Conservation (phyloP, 1,139 yeast genomes). For the Petasospora fabianii region DNA sequence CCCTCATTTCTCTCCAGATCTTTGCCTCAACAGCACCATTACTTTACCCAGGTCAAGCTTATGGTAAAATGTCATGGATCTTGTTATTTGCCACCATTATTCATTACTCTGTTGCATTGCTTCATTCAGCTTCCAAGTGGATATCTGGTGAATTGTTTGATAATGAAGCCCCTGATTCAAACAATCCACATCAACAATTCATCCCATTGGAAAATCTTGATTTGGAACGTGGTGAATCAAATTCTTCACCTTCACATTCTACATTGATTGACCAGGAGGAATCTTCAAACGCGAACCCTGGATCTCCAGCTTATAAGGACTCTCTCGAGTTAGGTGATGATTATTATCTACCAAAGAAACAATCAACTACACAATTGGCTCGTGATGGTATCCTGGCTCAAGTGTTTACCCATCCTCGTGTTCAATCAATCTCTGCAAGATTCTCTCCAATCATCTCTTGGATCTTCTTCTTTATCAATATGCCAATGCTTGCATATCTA, state of each 20-base stretch:
- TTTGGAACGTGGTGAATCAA: slow-evolving; percentile 18
- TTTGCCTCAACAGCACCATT: slow-evolving; percentile 60
- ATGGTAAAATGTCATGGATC: slow-evolving; percentile 61
- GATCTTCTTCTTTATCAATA: slow-evolving; percentile 53
- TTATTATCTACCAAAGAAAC: slow-evolving; percentile 8
- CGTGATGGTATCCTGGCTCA: slow-evolving; percentile 33
- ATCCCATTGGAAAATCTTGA: slow-evolving; percentile 28
- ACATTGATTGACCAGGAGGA: slow-evolving; percentile 23
- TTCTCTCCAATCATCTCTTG: slow-evolving; percentile 38
- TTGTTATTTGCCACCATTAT: slow-evolving; percentile 48
- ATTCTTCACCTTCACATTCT: slow-evolving; percentile 17
- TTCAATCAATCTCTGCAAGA: slow-evolving; percentile 32
- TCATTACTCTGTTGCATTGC: slow-evolving; percentile 53
- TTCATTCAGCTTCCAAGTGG: slow-evolving; percentile 41
- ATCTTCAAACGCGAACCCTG: slow-evolving; percentile 4
- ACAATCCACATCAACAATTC: slow-evolving; percentile 16
- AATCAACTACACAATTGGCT: slow-evolving; percentile 7
- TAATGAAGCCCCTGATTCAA: slow-evolving; percentile 32
- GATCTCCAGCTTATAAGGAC: slow-evolving; percentile 14
- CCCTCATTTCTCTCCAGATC: slow-evolving; percentile 55
- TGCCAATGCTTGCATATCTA: slow-evolving; percentile 62
- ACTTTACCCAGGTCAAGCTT: slow-evolving; percentile 75
- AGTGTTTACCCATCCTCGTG: slow-evolving; percentile 30
- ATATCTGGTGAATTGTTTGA: slow-evolving; percentile 27
- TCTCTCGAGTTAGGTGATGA: slow-evolving; percentile 19